phyloP scores from a whole-genome alignment of 176 grass and related monocot genomes.

The Phoenix dactylifera region DNA sequence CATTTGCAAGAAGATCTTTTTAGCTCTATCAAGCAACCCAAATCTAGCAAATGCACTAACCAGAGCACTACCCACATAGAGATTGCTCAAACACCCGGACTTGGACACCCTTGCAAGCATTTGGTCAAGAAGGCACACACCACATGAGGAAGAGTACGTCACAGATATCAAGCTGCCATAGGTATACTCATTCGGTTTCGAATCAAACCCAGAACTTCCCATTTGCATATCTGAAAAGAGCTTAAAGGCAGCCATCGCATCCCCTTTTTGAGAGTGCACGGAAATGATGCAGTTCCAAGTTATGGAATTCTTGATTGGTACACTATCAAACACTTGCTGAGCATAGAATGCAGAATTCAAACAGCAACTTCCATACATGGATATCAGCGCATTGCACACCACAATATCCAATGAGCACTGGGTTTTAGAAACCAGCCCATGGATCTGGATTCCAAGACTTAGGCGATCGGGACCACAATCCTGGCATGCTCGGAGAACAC shows the following conservation, averaged over 20 bases:
- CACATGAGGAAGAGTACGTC: constrained; percentile 29
- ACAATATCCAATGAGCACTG: constrained; percentile 21
- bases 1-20: constrained; percentile 44
- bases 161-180: constrained; percentile 62
- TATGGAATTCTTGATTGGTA: constrained; percentile 32
- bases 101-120: constrained; percentile 36
- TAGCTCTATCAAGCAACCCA: constrained; percentile 47
- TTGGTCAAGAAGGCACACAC: constrained; percentile 35
- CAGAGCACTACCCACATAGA: constrained; percentile 66
- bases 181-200: constrained; percentile 50
- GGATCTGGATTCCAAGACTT: constrained; percentile 46
- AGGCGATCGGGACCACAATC: constrained; percentile 29
- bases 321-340: constrained; percentile 39
- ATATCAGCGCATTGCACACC: constrained; percentile 67
- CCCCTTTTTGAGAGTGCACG: constrained; percentile 53
- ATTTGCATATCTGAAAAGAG: constrained; percentile 43
- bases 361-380: constrained; percentile 54
- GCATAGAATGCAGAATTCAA: constrained; percentile 22
- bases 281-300: constrained; percentile 79
- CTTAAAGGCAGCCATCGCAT: constrained; percentile 32
- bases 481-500: constrained; percentile 45
- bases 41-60: constrained; percentile 63
- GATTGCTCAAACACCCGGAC: constrained; percentile 48
- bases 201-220: constrained; percentile 11
- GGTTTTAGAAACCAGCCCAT: constrained; percentile 53